Evolutionary conservation across 495 filamentous ascomycete species (phyloP).

Genomic region (Terfezia boudieri): DNA sequence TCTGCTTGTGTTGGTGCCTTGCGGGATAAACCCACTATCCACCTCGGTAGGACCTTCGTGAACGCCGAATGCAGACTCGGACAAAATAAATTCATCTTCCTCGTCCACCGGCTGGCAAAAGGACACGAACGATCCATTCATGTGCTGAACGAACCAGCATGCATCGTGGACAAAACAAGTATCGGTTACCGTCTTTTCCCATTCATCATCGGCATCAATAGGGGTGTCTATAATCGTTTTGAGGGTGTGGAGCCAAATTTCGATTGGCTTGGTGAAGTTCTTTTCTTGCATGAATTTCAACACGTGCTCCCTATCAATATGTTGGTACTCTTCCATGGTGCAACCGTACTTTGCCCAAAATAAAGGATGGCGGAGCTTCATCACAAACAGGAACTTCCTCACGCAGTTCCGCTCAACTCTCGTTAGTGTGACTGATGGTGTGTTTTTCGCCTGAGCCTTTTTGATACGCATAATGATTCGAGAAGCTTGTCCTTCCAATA

Average conservation of each 20-base stretch:
- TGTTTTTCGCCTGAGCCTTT: neutral
- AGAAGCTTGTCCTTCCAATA: constrained; percentile 11
- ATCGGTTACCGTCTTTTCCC: constrained; percentile 18
- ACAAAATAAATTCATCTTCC: constrained; percentile 29
- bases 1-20: neutral
- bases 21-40: neutral
- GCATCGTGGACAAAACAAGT: constrained; percentile 25
- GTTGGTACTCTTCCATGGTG: constrained; percentile 20
- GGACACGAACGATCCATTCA: constrained; percentile 23
- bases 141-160: constrained; percentile 23
- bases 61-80: constrained; percentile 26
- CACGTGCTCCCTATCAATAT: constrained; percentile 22
- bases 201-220: constrained; percentile 22
- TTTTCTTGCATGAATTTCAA: constrained; percentile 26
- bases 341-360: constrained; percentile 23
- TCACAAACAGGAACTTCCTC: constrained; percentile 33
- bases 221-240: constrained; percentile 26
- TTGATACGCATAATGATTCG: constrained; percentile 9
- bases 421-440: constrained; percentile 19
- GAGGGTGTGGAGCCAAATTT: constrained; percentile 33
- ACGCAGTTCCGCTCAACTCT: constrained; percentile 23
- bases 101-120: constrained; percentile 23
- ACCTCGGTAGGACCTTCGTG: constrained; percentile 25
- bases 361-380: constrained; percentile 25
- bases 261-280: constrained; percentile 23